A percentile compares a stretch with the other conserved stretches of the same genome.
These are phyloP conservation scores for Lodderomyces elongisporus DNA, from an alignment of 1,139 yeast genomes.

Conservation along the genomic window DNA sequence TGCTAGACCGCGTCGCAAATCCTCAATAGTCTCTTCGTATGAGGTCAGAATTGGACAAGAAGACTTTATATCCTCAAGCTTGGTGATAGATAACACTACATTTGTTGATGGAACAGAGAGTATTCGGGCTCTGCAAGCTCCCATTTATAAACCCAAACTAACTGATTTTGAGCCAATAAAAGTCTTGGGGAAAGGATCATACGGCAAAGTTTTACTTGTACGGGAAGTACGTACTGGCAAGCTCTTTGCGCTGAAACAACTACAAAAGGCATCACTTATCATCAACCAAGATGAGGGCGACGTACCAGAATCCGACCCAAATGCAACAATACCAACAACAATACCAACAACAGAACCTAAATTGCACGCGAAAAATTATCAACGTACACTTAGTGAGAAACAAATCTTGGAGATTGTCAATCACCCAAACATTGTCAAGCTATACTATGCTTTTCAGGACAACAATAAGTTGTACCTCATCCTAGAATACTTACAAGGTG, in stretches of 20 bases:
- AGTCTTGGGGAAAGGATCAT: slow-evolving; percentile 88
- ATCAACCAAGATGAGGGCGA: slow-evolving; percentile 30
- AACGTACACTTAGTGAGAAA: slow-evolving; percentile 39
- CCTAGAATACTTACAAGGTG: slow-evolving; percentile 87
- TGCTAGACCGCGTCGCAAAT: slow-evolving; percentile 13
- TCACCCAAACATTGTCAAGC: slow-evolving; percentile 84
- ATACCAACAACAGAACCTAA: not conserved
- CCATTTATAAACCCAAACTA: slow-evolving; percentile 30
- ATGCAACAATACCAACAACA: not conserved
- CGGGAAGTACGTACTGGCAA: slow-evolving; percentile 60
- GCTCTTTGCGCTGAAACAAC: slow-evolving; percentile 84
- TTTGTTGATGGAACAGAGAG: not conserved
- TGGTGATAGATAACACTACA: slow-evolving; percentile 16
- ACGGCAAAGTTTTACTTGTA: slow-evolving; percentile 82
- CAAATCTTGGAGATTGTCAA: slow-evolving; percentile 42
- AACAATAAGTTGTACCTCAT: slow-evolving; percentile 71
- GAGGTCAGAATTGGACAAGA: slow-evolving; percentile 13
- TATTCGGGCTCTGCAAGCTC: not conserved
- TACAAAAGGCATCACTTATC: slow-evolving; percentile 61
- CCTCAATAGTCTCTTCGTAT: slow-evolving; percentile 17
- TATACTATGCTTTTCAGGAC: slow-evolving; percentile 89
- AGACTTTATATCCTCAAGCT: slow-evolving; percentile 11
- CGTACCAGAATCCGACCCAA: slow-evolving; percentile 1
- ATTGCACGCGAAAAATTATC: slow-evolving; percentile 31
- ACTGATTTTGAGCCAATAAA: slow-evolving; percentile 71